phyloP scores from a whole-genome alignment of 78 protist genomes.

The Bodo saltans region DNA sequence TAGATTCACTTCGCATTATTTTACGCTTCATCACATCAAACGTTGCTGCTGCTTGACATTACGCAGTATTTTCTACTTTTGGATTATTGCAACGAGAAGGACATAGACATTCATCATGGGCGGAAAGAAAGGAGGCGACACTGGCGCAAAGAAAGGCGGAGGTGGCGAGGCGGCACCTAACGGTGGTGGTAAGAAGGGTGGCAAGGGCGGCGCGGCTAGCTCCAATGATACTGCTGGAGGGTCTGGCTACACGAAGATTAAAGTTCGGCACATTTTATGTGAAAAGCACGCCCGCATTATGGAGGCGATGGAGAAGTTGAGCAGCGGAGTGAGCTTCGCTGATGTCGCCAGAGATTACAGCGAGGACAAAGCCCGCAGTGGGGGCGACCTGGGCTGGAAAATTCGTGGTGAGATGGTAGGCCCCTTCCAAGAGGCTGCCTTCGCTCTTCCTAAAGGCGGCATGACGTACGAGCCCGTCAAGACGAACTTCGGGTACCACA shows the following conservation, averaged over 20 bases:
- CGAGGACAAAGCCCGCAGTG: slow-evolving; percentile 46
- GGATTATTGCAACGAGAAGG: neutral
- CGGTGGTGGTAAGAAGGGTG: neutral
- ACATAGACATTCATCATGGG: neutral
- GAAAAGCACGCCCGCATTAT: slow-evolving; percentile 36
- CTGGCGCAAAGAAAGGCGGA: neutral
- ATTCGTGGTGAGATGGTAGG: neutral
- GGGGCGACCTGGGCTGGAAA: slow-evolving; percentile 47
- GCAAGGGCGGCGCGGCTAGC: neutral
- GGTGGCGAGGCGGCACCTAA: neutral
- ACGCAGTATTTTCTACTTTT: neutral
- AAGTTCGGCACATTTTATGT: slow-evolving; percentile 45
- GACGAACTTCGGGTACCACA: slow-evolving; percentile 44
- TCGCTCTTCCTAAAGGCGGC: slow-evolving; percentile 18
- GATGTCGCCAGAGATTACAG: slow-evolving; percentile 24
- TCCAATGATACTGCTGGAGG: neutral
- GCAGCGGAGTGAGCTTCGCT: slow-evolving; percentile 18
- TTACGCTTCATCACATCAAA: too few species aligned
- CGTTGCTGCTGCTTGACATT: neutral
- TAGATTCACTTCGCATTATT: too few species aligned
- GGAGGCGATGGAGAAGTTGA: slow-evolving; percentile 10
- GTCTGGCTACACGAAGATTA: neutral
- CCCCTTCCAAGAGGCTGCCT: slow-evolving; percentile 30
- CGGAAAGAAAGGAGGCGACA: neutral
- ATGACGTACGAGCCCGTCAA: slow-evolving; percentile 27